Evolutionary conservation across 73 alveolate genomes (phyloP).

Genomic region (Tetrahymena thermophila): DNA sequence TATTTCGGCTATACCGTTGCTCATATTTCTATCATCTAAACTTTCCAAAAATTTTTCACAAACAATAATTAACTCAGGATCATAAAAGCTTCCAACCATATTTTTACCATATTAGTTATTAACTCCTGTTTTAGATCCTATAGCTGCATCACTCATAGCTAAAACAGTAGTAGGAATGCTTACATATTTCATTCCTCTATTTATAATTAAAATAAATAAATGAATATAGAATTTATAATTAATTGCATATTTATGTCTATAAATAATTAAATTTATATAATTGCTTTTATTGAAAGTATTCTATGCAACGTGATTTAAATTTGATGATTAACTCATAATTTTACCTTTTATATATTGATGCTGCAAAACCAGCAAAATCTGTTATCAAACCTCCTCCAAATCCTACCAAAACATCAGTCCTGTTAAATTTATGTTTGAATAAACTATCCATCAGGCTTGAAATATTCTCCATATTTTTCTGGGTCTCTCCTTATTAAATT

Average conservation of each 20-base stretch:
- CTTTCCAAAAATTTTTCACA: slow-evolving; percentile 23
- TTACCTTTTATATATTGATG: slow-evolving; percentile 44
- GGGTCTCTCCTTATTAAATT: neutral
- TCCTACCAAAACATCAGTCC: slow-evolving; percentile 22
- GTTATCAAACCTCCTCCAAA: slow-evolving; percentile 60
- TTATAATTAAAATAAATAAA: neutral
- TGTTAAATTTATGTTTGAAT: slow-evolving; percentile 2
- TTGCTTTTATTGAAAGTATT: too few relatives aligned
- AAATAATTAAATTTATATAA: too few relatives aligned
- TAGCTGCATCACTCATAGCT: slow-evolving; percentile 56
- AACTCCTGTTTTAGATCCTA: slow-evolving; percentile 62
- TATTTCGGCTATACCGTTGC: slow-evolving; percentile 53
- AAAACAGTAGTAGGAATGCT: slow-evolving; percentile 14
- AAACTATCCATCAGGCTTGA: neutral
- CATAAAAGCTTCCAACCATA: slow-evolving; percentile 42
- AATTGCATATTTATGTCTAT: too few relatives aligned
- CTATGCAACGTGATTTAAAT: too few relatives aligned
- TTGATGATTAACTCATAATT: neutral
- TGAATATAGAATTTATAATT: too few relatives aligned
- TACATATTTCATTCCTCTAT: slow-evolving; percentile 23
- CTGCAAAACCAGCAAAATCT: slow-evolving; percentile 50
- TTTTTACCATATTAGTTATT: slow-evolving; percentile 46
- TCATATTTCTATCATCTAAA: slow-evolving; percentile 44
- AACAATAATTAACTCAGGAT: slow-evolving; percentile 20
- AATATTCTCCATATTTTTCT: neutral